These are phyloP conservation scores for Daldinia caldariorum DNA, from an alignment of 495 filamentous ascomycete species.

Conservation along the genomic window DNA sequence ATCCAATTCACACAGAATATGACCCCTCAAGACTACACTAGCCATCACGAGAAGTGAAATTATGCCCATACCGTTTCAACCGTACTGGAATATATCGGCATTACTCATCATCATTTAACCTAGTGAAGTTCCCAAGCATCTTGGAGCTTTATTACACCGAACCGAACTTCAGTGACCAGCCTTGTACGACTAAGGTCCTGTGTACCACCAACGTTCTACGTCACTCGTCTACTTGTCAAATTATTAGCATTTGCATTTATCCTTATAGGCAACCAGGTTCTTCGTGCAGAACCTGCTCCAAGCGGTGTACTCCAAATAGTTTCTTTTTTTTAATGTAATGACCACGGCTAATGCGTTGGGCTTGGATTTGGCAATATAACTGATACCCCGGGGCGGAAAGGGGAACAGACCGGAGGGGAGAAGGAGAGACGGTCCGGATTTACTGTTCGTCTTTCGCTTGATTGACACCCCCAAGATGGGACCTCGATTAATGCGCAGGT, in stretches of 20 bases:
- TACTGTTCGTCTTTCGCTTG: conserved; percentile 31
- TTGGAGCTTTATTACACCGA: conserved; percentile 4
- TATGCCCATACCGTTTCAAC: neutral
- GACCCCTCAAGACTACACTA: conserved; percentile 58
- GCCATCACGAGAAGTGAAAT: conserved; percentile 28
- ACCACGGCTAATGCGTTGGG: conserved; percentile 40
- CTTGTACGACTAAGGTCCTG: conserved; percentile 12
- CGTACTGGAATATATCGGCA: neutral
- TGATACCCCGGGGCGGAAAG: conserved; percentile 51
- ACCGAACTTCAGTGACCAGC: conserved; percentile 12
- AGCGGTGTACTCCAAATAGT: conserved; percentile 23
- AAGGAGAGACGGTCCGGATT: conserved; percentile 20
- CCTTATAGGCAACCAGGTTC: conserved; percentile 7
- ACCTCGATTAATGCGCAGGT: conserved; percentile 19
- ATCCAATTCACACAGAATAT: conserved; percentile 63
- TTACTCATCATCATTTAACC: neutral
- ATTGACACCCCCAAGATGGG: conserved; percentile 22
- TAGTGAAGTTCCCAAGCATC: neutral
- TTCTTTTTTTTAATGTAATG: conserved; percentile 48
- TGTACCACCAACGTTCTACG: conserved; percentile 42
- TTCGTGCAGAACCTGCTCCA: neutral
- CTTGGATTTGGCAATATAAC: conserved; percentile 46
- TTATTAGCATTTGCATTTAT: conserved; percentile 35
- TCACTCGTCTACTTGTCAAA: conserved; percentile 28
- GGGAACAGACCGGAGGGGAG: conserved; percentile 24